Evolutionary conservation across 2,329 filamentous ascomycete genomes (phyloP), one percentile per base, ranked within the genome.

Genomic region (Aspergillus neotritici): DNA sequence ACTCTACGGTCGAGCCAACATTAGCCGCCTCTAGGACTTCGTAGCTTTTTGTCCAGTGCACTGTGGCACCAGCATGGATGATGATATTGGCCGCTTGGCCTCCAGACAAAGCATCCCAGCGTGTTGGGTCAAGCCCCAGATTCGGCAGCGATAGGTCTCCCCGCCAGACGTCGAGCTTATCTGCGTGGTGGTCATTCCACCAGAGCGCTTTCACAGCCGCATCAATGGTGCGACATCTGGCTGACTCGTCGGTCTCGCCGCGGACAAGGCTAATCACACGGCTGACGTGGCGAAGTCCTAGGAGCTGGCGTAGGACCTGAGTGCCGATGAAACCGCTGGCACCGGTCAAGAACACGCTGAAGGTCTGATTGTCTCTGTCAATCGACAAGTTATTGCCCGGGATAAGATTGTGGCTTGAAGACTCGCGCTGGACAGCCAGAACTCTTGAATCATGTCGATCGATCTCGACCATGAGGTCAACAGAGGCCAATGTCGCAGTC

Each of bases 291-390:
- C 28, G 15, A 13, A 41, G 36, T 8, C 34, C 34, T 16, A 37
- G 46, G 7, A 58, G 42, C 28, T 56, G 44, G 12, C 48, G 44
- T 11, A 58, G 37, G n/a, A 58, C 50, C 13, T 52, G 45, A 3
- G 48, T 54, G 5, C 55, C 55, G 15, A 58, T 40, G 41, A 52
- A 57, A 12, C 54, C 55, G 31, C 43, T 55, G 1, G 47, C 53
- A 15, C 55, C 54, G 1, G 51, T 58, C 8, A 58, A 30, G 33
- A 56, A 46, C n/a, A 52, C 41, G 8, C 39, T 52, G 42, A 21
- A 21, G 17, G 17, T 21, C 4, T 21, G 17, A 21, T 21, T 21
- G 17, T 21, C 17, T 21, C 7, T 21, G 17, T 21, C 4, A 3
- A 21, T 21, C 4, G 4, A 6, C 17, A 6, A 5, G 17, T 48